Conservation (phyloP, 2,329 filamentous ascomycete species). For the Trichoderma endophyticum region DNA sequence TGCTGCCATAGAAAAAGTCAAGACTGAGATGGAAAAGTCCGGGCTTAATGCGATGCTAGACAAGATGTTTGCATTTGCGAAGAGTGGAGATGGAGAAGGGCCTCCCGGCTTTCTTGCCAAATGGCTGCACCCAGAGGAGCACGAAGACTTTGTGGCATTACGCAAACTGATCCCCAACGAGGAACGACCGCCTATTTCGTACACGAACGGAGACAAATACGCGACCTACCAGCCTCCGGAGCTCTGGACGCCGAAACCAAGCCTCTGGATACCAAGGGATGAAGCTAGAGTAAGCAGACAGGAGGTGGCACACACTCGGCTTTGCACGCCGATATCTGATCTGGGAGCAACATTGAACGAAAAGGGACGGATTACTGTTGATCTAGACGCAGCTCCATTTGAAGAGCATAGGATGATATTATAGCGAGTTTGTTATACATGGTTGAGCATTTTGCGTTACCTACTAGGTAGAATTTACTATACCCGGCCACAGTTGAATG, state of each 20-base stretch:
- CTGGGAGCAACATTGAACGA: constrained; percentile 32
- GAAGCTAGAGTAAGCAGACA: constrained; percentile 70
- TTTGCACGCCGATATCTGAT: constrained; percentile 76
- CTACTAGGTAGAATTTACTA: not conserved
- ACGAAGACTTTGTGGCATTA: constrained; percentile 68
- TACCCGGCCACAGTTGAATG: constrained; percentile 1
- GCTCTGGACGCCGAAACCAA: constrained; percentile 57
- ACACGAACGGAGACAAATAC: constrained; percentile 55
- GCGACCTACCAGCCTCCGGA: constrained; percentile 66
- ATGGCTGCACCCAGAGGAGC: constrained; percentile 76
- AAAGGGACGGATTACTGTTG: constrained; percentile 35
- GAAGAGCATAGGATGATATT: constrained; percentile 33
- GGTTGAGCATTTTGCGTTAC: no score
- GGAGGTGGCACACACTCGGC: constrained; percentile 69
- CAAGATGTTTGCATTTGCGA: constrained; percentile 29
- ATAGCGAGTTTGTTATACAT: constrained; percentile 32
- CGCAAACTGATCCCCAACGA: constrained; percentile 65
- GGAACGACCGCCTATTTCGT: constrained; percentile 41
- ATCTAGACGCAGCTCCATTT: constrained; percentile 40
- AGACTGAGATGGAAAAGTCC: constrained; percentile 25
- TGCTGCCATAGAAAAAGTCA: constrained; percentile 38
- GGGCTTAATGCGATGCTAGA: constrained; percentile 29
- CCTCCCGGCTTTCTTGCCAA: constrained; percentile 55
- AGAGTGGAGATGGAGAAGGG: constrained; percentile 27
- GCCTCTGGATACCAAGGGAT: constrained; percentile 85